Evolutionary conservation across 345 rosid species (phyloP).

Genomic region (Dipteronia sinensis): DNA sequence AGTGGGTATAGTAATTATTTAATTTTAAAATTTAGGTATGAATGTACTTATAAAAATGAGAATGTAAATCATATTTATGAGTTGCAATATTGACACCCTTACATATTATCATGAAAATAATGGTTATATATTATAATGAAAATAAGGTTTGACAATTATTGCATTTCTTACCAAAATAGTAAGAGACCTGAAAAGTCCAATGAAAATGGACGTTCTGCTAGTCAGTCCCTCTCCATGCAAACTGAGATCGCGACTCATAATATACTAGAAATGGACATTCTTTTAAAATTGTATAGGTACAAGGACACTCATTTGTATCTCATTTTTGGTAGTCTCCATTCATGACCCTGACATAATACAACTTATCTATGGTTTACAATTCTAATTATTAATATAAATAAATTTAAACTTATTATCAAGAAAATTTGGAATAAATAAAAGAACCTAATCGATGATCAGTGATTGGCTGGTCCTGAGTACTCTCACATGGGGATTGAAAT

Average conservation of each 20-base stretch:
- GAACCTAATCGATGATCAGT: not conserved
- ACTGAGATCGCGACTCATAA: not conserved
- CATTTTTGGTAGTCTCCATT: not conserved
- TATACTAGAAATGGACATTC: not conserved
- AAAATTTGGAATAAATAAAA: not conserved
- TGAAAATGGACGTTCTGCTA: not conserved
- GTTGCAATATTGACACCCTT: too few species aligned
- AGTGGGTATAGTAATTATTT: too few species aligned
- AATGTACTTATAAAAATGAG: too few species aligned
- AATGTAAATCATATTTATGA: too few species aligned
- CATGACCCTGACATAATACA: not conserved
- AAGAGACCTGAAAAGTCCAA: not conserved
- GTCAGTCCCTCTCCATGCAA: conserved; percentile 1
- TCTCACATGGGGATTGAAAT: conserved; percentile 4
- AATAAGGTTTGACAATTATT: not conserved
- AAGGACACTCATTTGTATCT: not conserved
- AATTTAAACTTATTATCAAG: not conserved
- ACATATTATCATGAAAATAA: too few species aligned
- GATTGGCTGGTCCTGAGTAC: not conserved
- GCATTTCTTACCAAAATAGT: not conserved
- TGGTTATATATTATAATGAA: too few species aligned
- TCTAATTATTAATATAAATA: not conserved
- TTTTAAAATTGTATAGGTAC: not conserved
- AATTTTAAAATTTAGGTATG: too few species aligned
- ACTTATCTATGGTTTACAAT: not conserved